These are phyloP conservation scores for Chloropicon primus DNA, from an alignment of 139 green algal genomes.

Conservation along the genomic window DNA sequence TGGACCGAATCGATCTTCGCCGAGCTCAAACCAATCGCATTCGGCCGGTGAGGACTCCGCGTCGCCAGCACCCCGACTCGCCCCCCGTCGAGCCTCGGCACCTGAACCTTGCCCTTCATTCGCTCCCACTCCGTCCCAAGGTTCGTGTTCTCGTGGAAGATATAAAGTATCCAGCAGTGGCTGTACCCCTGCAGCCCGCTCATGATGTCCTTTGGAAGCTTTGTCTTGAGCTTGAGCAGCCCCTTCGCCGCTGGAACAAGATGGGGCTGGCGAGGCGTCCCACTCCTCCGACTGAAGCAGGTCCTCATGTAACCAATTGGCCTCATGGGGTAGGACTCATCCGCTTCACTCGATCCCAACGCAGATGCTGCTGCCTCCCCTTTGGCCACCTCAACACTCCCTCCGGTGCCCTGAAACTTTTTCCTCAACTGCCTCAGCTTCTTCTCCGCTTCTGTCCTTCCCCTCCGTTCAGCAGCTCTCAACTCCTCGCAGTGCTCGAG, in stretches of 20 bases:
- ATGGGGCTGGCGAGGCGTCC: conserved; percentile 67
- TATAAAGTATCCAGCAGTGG: conserved; percentile 85
- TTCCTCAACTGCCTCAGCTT: neutral
- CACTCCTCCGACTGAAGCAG: conserved; percentile 36
- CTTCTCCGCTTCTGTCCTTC: neutral
- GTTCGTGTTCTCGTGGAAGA: conserved; percentile 86
- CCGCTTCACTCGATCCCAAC: neutral
- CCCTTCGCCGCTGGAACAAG: conserved; percentile 52
- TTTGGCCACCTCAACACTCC: too few species aligned
- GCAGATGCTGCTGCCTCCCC: neutral
- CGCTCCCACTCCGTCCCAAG: conserved; percentile 1
- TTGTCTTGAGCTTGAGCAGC: neutral
- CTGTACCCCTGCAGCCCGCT: conserved; percentile 70
- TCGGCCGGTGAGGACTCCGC: conserved; percentile 63
- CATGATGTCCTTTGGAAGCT: neutral
- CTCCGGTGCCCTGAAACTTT: neutral
- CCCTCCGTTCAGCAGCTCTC: neutral
- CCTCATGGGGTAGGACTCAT: conserved; percentile 24
- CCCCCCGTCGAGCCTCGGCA: conserved; percentile 69
- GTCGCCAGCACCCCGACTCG: conserved; percentile 72
- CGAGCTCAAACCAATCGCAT: conserved; percentile 49
- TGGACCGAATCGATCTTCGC: conserved; percentile 38
- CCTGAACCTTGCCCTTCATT: conserved; percentile 17
- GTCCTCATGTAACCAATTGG: conserved; percentile 45
- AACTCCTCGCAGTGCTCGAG: neutral